Conservation (phyloP, 768 basidiomycete species). For the Phylloporus scabripes region DNA sequence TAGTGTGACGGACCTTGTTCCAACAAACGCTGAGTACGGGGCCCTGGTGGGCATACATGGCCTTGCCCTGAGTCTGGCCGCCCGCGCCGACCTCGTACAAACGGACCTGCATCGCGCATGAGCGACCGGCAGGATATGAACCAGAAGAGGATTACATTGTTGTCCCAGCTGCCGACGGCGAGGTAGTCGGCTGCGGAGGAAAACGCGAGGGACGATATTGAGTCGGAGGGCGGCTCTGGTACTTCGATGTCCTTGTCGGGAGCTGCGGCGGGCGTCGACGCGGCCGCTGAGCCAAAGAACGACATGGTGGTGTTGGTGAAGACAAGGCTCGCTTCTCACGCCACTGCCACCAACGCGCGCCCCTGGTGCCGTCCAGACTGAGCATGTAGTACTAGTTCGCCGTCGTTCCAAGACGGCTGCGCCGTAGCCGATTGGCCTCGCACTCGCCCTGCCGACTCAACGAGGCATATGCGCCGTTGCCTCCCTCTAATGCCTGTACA, state of each 20-base stretch:
- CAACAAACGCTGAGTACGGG: constrained; percentile 87
- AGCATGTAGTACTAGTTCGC: not conserved
- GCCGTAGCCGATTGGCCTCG: not conserved
- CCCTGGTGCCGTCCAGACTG: too few relatives aligned
- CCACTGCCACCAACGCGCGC: constrained; percentile 15
- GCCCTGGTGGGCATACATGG: constrained; percentile 85
- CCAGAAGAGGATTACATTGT: constrained; percentile 50
- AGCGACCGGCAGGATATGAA: not conserved
- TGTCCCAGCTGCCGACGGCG: constrained; percentile 93
- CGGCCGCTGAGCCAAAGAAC: constrained; percentile 36
- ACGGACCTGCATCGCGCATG: constrained; percentile 55
- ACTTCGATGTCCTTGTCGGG: constrained; percentile 80
- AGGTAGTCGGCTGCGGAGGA: constrained; percentile 83
- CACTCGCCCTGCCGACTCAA: not conserved
- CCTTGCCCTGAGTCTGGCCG: constrained; percentile 83
- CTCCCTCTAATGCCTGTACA: too few relatives aligned
- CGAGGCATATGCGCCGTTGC: not conserved
- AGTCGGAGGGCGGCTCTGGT: constrained; percentile 75
- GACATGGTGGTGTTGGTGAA: constrained; percentile 30
- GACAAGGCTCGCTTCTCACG: constrained; percentile 21
- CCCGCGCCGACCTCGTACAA: constrained; percentile 83
- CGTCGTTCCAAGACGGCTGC: not conserved
- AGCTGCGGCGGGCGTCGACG: constrained; percentile 34
- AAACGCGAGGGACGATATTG: constrained; percentile 81
- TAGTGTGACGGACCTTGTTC: constrained; percentile 60